Conservation (phyloP, 306 rosid species). For the Acacia melanoxylon region DNA sequence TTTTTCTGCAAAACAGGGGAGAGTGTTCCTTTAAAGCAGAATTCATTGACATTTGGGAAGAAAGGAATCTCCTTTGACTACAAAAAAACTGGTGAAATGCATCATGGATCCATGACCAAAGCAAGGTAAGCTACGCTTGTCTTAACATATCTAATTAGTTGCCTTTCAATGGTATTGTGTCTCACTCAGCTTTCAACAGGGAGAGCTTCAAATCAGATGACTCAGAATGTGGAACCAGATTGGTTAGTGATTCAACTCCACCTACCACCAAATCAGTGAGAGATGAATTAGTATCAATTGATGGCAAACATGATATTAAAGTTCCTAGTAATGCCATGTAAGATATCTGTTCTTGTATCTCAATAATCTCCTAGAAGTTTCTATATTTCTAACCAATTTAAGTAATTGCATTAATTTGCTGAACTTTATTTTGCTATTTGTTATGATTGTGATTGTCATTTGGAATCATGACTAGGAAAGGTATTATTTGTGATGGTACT, state of each 20-base stretch:
- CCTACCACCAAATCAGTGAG: constrained; percentile 42
- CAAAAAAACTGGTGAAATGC: constrained; percentile 37
- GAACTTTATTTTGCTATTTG: constrained; percentile 17
- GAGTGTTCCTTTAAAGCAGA: constrained; percentile 30
- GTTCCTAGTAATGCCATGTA: constrained; percentile 40
- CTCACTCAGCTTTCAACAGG: constrained; percentile 42
- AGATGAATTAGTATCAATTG: constrained; percentile 29
- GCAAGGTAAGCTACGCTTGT: constrained; percentile 44
- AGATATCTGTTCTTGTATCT: constrained; percentile 27
- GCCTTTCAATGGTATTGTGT: constrained; percentile 27
- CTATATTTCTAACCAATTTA: constrained; percentile 13
- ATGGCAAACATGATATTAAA: constrained; percentile 43
- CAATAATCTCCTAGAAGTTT: constrained; percentile 6
- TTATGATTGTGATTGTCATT: constrained; percentile 27
- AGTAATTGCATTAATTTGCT: constrained; percentile 3
- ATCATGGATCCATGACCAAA: constrained; percentile 36
- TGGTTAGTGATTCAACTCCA: constrained; percentile 31
- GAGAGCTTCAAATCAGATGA: constrained; percentile 40
- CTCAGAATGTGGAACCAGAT: constrained; percentile 44
- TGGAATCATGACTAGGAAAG: constrained; percentile 51
- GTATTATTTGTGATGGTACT: constrained; percentile 38
- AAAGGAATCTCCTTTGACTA: constrained; percentile 40
- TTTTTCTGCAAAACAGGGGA: constrained; percentile 36
- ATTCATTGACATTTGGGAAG: constrained; percentile 43
- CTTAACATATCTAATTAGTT: constrained; percentile 26